A percentile compares a stretch with the other conserved stretches of the same genome.
phyloP scores from a whole-genome alignment of 352 stramenopile species.

The Globisporangium echinulatum region DNA sequence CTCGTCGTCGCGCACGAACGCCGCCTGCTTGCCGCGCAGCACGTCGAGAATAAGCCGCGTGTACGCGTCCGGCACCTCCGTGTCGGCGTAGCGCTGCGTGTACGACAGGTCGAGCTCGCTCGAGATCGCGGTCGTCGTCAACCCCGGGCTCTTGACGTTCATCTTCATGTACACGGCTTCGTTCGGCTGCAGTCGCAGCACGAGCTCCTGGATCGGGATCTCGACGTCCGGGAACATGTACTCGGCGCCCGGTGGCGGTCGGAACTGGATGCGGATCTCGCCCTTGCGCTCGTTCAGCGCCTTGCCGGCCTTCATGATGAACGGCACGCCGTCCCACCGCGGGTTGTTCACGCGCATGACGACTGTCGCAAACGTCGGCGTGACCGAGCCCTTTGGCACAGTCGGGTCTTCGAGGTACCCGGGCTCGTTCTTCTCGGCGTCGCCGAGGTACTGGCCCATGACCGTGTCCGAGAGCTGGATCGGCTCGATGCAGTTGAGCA shows the following conservation, averaged over 20 bases:
- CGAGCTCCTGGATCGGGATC: conserved; percentile 93
- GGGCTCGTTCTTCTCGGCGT: conserved; percentile 67
- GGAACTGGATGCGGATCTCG: conserved; percentile 97
- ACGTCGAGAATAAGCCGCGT: conserved; percentile 97
- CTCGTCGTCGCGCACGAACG: conserved; percentile 98
- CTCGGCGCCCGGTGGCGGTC: conserved; percentile 81
- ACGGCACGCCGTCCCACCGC: conserved; percentile 96
- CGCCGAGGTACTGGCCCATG: conserved; percentile 94
- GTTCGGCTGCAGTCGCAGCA: conserved; percentile 95
- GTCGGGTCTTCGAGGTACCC: conserved; percentile 96
- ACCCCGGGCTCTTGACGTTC: conserved; percentile 95
- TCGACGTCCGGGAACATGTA: conserved; percentile 89
- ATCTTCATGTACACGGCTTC: conserved; percentile 96
- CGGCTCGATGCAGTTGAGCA: conserved; percentile 94
- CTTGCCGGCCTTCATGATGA: conserved; percentile 99
- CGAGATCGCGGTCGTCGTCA: conserved; percentile 88
- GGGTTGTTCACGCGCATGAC: conserved; percentile 93
- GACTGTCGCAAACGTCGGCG: conserved; percentile 89
- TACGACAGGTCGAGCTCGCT: conserved; percentile 97
- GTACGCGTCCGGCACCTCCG: conserved; percentile 95
- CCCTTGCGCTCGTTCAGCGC: conserved; percentile 96
- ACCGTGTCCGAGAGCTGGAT: conserved; percentile 93
- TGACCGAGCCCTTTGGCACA: conserved; percentile 90
- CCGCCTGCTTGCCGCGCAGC: conserved; percentile 91
- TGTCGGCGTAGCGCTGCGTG: conserved; percentile 76